phyloP scores from a whole-genome alignment of 306 rosid genomes.

The Vicia villosa region DNA sequence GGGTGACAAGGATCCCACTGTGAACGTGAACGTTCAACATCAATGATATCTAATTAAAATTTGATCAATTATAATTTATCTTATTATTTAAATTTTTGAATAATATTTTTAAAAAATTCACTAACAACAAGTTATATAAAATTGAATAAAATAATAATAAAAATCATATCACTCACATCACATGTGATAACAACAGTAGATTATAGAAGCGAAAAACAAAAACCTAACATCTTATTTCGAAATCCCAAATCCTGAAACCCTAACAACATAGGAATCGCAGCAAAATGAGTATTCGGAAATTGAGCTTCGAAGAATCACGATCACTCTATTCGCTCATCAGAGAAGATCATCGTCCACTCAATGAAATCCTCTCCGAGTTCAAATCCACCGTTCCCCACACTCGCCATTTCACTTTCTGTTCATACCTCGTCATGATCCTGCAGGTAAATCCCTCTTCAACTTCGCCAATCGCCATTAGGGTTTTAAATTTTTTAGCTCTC shows the following conservation, averaged over 20 bases:
- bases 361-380: conserved; percentile 70
- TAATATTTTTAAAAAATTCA: too few relatives aligned
- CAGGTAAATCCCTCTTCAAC: conserved; percentile 45
- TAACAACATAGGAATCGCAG: background rate
- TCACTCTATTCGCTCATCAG: conserved; percentile 52
- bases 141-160: too few relatives aligned
- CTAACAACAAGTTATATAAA: too few relatives aligned
- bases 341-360: conserved; percentile 64
- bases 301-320: conserved; percentile 65
- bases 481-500: conserved; percentile 29
- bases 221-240: conserved; percentile 20
- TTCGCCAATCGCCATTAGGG: conserved; percentile 7
- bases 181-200: conserved; percentile 10
- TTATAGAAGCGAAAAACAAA: background rate
- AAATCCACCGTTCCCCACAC: conserved; percentile 47
- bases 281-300: conserved; percentile 48
- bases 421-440: conserved; percentile 64
- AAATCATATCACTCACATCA: background rate
- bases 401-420: conserved; percentile 70
- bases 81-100: too few relatives aligned
- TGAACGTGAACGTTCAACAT: too few relatives aligned
- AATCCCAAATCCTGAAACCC: conserved; percentile 29
- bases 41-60: too few relatives aligned
- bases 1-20: too few relatives aligned
- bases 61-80: too few relatives aligned